These are phyloP conservation scores for Talaromyces stipitatus DNA, from an alignment of 495 filamentous ascomycete species.

Conservation along the genomic window DNA sequence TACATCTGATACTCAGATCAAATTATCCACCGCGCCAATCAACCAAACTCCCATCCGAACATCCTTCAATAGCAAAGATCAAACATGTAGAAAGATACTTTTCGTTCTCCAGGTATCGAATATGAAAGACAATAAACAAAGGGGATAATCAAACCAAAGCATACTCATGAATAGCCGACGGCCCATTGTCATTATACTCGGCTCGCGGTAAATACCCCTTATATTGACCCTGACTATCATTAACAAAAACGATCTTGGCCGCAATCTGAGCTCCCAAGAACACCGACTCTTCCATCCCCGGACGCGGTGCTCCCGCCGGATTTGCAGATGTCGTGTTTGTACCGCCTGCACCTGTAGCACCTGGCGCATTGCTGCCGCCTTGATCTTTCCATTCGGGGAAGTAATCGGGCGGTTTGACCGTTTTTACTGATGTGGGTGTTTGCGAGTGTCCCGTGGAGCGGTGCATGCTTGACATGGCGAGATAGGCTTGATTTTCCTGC, in stretches of 20 bases:
- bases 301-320: slow-evolving; percentile 11
- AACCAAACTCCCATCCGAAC: too few species aligned
- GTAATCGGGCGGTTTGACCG: slow-evolving; percentile 72
- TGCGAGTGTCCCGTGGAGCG: slow-evolving; percentile 76
- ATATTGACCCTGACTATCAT: slow-evolving; percentile 55
- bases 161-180: slow-evolving; percentile 57
- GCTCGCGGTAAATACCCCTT: slow-evolving; percentile 66
- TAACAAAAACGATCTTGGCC: slow-evolving; percentile 64
- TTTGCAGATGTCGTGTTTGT: slow-evolving; percentile 11
- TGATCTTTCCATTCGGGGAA: slow-evolving; percentile 91
- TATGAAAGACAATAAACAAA: neutral
- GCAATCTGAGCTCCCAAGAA: slow-evolving; percentile 78
- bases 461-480: slow-evolving; percentile 14
- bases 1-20: too few species aligned
- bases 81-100: neutral
- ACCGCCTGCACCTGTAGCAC: slow-evolving; percentile 18
- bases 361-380: slow-evolving; percentile 38
- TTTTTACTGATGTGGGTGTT: slow-evolving; percentile 80
- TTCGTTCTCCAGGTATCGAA: neutral
- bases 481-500: slow-evolving; percentile 6
- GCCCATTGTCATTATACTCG: slow-evolving; percentile 74
- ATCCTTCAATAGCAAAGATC: too few species aligned
- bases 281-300: slow-evolving; percentile 56
- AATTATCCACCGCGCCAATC: too few species aligned
- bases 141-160: slow-evolving; percentile 5